Percentiles rank a stretch among this genome's conserved stretches.
phyloP scores from a whole-genome alignment of 2,329 filamentous ascomycete species.

The Cercospora zeae-maydis region DNA sequence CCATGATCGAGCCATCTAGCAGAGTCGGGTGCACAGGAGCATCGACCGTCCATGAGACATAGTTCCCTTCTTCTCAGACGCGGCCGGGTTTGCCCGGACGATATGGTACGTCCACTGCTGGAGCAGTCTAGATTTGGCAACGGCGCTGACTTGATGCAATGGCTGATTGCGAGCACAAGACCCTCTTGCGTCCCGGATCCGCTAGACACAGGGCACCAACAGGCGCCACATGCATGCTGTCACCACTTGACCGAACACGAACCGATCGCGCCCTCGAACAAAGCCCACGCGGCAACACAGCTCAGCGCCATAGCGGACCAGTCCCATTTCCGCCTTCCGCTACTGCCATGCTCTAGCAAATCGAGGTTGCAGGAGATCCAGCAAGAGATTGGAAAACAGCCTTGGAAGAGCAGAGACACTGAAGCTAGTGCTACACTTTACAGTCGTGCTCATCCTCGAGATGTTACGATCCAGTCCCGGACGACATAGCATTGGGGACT shows the following conservation, averaged over 20 bases:
- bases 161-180: background rate
- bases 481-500: background rate
- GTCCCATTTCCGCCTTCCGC: background rate
- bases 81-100: background rate
- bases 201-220: background rate
- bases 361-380: background rate
- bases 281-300: background rate
- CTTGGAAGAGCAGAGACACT: background rate
- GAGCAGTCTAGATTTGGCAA: background rate
- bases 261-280: background rate
- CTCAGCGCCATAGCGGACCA: background rate
- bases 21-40: background rate
- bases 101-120: background rate
- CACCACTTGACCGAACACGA: background rate
- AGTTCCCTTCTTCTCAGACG: background rate
- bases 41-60: background rate
- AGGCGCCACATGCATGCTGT: background rate
- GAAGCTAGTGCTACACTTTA: background rate
- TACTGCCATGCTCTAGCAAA: background rate
- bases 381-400: background rate
- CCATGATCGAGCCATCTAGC: background rate
- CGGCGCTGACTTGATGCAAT: background rate
- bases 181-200: background rate
- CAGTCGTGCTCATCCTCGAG: background rate
- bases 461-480: background rate